Evolutionary conservation across 495 filamentous ascomycete species (phyloP).

Genomic region (Choiromyces venosus): DNA sequence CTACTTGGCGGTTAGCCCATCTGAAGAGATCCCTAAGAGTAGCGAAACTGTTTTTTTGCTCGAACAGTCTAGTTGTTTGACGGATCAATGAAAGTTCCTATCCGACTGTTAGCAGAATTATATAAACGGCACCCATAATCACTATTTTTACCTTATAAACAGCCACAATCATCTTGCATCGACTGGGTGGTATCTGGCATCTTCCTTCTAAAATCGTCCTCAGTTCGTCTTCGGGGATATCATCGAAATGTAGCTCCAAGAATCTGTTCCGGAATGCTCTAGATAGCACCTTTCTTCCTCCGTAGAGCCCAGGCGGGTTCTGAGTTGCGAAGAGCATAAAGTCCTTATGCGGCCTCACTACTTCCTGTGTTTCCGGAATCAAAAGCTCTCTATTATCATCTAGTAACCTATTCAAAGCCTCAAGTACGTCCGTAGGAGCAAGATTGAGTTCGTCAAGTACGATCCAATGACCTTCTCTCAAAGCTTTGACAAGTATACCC

Average conservation of each 20-base stretch:
- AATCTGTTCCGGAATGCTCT: conserved; percentile 95
- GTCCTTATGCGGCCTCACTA: conserved; percentile 80
- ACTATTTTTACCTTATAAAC: conserved; percentile 61
- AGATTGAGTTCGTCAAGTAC: conserved; percentile 96
- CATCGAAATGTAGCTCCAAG: conserved; percentile 94
- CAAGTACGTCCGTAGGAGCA: conserved; percentile 91
- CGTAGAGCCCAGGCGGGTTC: conserved; percentile 92
- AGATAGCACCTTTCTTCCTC: conserved; percentile 85
- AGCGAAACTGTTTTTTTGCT: conserved; percentile 96
- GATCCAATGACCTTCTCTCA: conserved; percentile 93
- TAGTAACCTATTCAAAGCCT: conserved; percentile 87
- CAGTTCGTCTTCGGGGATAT: conserved; percentile 94
- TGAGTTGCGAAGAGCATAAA: conserved; percentile 99
- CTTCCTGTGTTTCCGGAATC: conserved; percentile 93
- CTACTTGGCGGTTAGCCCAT: conserved; percentile 76
- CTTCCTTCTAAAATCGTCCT: conserved; percentile 84
- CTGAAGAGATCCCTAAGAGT: conserved; percentile 94
- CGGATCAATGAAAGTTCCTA: conserved; percentile 74
- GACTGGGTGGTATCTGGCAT: conserved; percentile 77
- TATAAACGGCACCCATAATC: conserved; percentile 8
- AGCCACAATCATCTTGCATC: conserved; percentile 82
- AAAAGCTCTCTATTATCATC: conserved; percentile 98
- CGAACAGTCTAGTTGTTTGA: conserved; percentile 83
- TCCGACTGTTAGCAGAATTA: neutral
- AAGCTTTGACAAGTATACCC: conserved; percentile 84